phyloP scores from a whole-genome alignment of 805 yeast genomes.

The Candida maltosa region DNA sequence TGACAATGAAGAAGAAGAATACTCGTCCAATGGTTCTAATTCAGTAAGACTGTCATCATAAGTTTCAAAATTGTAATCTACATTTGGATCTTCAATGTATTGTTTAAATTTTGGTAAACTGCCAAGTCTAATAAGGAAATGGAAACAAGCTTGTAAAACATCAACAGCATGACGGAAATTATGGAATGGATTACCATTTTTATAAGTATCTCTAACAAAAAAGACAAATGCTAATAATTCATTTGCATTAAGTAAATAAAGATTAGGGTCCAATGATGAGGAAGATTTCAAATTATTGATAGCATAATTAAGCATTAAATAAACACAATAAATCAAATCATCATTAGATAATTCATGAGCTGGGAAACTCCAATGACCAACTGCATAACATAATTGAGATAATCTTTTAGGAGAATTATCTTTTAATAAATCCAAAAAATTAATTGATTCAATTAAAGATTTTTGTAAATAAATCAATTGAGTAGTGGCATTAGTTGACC shows the following conservation, averaged over 20 bases:
- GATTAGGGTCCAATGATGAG: slow-evolving; percentile 3
- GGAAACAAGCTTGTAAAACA: slow-evolving; percentile 87
- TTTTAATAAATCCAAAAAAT: slow-evolving; percentile 26
- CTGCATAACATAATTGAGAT: slow-evolving; percentile 33
- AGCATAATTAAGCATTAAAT: slow-evolving; percentile 48
- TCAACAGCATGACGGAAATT: slow-evolving; percentile 95
- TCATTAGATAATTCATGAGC: slow-evolving; percentile 64
- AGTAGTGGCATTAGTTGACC: slow-evolving; percentile 16
- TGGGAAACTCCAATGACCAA: slow-evolving; percentile 66
- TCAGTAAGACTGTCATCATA: slow-evolving; percentile 16
- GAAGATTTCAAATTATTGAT: slow-evolving; percentile 14
- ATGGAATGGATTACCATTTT: slow-evolving; percentile 86
- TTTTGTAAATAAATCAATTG: slow-evolving; percentile 19
- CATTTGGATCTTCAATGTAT: slow-evolving; percentile 26
- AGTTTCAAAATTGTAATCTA: too few relatives aligned
- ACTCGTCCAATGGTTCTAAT: neutral
- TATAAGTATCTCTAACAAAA: slow-evolving; percentile 73
- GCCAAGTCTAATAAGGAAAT: slow-evolving; percentile 46
- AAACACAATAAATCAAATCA: slow-evolving; percentile 63
- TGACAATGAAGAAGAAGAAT: neutral
- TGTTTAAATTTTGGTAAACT: slow-evolving; percentile 38
- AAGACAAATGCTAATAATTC: slow-evolving; percentile 58
- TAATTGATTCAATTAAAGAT: slow-evolving; percentile 24
- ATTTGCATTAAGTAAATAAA: slow-evolving; percentile 26
- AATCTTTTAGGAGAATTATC: slow-evolving; percentile 21